Base-by-base conservation (phyloP, 1,284 basidiomycete species). In the Xanthoconium separans region DNA sequence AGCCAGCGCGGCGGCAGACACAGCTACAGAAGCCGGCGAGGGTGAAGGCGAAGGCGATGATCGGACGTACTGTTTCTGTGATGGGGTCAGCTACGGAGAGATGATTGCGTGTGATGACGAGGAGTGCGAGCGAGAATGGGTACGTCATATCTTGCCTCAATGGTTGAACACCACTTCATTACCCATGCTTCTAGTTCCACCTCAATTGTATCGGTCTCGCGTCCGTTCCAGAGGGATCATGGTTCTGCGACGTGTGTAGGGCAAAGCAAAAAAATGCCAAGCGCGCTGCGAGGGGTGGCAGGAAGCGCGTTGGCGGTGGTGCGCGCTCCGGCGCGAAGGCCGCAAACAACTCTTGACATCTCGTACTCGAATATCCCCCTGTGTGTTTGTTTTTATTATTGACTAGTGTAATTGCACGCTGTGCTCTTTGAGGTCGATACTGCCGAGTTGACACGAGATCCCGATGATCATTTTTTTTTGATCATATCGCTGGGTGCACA, bases 31-130 rank as follows among this genome's bases (percentile, higher is more conserved):
- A 42, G 75, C 63, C 6, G 75, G 70, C 5, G 65, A 73, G 24
- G 74, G 68, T 1, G 78, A 81, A 20, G 83, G 75, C 15, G 83
- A 82, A 48, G 84, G 77, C 20, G 91, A 93, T 60, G 80, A 82
- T 54, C 83, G 79, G 61, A 79, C 82, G 20, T 99, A 98, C 72
- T 99, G 95, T 72, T 84, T 89, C 75, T 98, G 95, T 70, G 81
- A 92, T 58, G 81, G 88, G 24, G 80, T 88, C 53, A 93, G 91
- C 66, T 95, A 89, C 65, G 95, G 95, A 30, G 91, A 96, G 73
- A 99, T 99, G 96, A 95, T 99, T 64, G 96, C 87, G 4, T 99
- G 96, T 70, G 96, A 99, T 72, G 90, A 89, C 62, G 77, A 80
- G n/a, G 82, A 83, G 44, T 98, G 96, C 73, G 85, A 89, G 65